Base-by-base conservation (phyloP, 2,329 filamentous ascomycete species). In the Endoconidiophora polonica region DNA sequence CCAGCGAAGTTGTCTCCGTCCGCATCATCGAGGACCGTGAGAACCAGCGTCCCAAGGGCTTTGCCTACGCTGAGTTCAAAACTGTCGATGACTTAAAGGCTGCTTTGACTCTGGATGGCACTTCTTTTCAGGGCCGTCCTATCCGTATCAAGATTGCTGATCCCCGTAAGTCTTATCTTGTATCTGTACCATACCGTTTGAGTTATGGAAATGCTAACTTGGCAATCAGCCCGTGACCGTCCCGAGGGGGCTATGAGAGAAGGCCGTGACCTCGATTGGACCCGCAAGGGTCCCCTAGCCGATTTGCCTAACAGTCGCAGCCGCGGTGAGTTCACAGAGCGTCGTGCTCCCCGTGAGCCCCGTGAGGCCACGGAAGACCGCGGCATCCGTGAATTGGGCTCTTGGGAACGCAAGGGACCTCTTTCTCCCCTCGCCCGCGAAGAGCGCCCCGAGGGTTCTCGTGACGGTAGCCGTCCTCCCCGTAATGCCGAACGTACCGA, bases 11-110 rank as follows among this genome's bases (percentile, higher is more conserved):
- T 58, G 83, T 83, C 57, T 95, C 79, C 63, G 86, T 98, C 57
- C 85, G 91, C 60, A 87, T 98, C 59, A 94, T 98, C 56, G 90
- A 95, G 70, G 93, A 98, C 67, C 91, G 90, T 62, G 74, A 94
- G 64, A 83, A 91, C 62, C 79, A 83, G 66, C 87, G 88, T 61
- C 91, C 91, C 57, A 98, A 98, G 72, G 91, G 91, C 45, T 98
- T 98, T 60, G 91, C 90, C 55, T 98, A 98, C 64, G 90, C 94
- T 57, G 91, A 98, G 66, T 98, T 98, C 61, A 79, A 74, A 57
- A 81, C 79, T 47, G 69, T 91, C 42, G 90, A 96, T 46, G 90
- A 90, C 53, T 71, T 98, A 60, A 93, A 94, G 72, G 83, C 87
- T 67, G 91, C 91, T 51, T 75, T 98, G 56, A 77, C 79, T 53